Evolutionary conservation across 2,329 filamentous ascomycete genomes (phyloP).

Genomic region (Massarina eburnea): DNA sequence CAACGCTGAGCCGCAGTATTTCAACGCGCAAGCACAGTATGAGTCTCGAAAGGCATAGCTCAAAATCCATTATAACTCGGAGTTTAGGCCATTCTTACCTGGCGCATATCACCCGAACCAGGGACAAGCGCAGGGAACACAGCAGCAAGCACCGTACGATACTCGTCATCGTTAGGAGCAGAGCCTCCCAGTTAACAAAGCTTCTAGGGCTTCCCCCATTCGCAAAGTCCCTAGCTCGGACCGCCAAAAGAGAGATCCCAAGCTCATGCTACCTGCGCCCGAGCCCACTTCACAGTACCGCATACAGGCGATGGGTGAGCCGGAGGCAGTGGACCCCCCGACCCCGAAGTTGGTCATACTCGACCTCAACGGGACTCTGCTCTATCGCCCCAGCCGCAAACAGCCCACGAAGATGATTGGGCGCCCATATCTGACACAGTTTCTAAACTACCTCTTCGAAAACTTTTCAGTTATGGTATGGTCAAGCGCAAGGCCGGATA

Average conservation of each 20-base stretch:
- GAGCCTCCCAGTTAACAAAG: constrained; percentile 25
- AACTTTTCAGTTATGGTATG: constrained; percentile 84
- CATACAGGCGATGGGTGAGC: constrained; percentile 48
- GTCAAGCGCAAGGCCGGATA: constrained; percentile 78
- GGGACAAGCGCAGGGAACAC: constrained; percentile 18
- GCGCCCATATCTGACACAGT: constrained; percentile 68
- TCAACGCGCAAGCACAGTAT: background rate
- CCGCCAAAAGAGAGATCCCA: constrained; percentile 20
- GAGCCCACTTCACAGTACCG: constrained; percentile 64
- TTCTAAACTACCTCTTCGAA: constrained; percentile 72
- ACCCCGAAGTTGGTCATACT: constrained; percentile 74
- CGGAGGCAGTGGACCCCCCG: constrained; percentile 44
- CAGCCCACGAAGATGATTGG: constrained; percentile 57
- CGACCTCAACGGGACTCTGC: constrained; percentile 90
- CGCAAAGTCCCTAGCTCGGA: constrained; percentile 1
- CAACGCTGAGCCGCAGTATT: background rate
- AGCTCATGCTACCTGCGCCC: constrained; percentile 54
- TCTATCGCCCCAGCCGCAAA: constrained; percentile 64
- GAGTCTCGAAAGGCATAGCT: background rate
- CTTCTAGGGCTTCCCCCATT: constrained; percentile 10
- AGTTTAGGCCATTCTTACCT: background rate
- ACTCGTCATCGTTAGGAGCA: constrained; percentile 3
- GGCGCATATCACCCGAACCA: background rate
- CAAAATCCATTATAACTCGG: background rate
- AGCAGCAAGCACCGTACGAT: constrained; percentile 7